Evolutionary conservation across 257 asterid genomes (phyloP), one percentile per base, ranked within the genome.

Genomic region (Apocynum venetum): DNA sequence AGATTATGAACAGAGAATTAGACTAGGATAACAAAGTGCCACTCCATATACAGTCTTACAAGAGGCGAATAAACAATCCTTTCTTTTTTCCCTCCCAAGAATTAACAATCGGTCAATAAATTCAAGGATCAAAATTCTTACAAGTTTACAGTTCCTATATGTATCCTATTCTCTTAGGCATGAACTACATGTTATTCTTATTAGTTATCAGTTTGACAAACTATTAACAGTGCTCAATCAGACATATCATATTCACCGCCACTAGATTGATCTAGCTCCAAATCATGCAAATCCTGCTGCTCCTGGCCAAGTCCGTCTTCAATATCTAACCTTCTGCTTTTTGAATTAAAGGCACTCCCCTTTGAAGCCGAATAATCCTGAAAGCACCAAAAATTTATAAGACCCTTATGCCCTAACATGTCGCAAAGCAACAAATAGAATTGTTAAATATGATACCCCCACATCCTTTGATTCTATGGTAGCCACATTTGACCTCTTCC

Each of bases 191-290:
- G 5, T 66, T 82, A 12, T 63, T 8, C 43, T 63, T 35, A 67
- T 55, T 25, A 71, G 35, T 69, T n/a, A 40, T 71, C 69, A 38
- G 73, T 61, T 63, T 41, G 47, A 51, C 17, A 57, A 49, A 20
- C 43, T 69, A 70, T 51, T 17, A 36, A 46, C 57, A 63, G 57
- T 55, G 64, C 81, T 86, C 88, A 93, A n/a, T 93, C 98, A 15
- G 98, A 93, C 86, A 81, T 38, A 40, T 90, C 88, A 75, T 93
- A 92, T 73, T 91, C 97, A 2, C 78, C 92, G 36, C 90, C 97
- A 55, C 98, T 89, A 55, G 84, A 89, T 57, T 88, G 91, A 78
- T 88, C 94, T 4, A 71, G 84, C 79, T 91, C 97, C 44, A 82
- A 72, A 49, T 91, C 94, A 79, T 80, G 83, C 71, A 79, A 79